phyloP scores from a whole-genome alignment of 257 asterid genomes.

The Lycium barbarum region DNA sequence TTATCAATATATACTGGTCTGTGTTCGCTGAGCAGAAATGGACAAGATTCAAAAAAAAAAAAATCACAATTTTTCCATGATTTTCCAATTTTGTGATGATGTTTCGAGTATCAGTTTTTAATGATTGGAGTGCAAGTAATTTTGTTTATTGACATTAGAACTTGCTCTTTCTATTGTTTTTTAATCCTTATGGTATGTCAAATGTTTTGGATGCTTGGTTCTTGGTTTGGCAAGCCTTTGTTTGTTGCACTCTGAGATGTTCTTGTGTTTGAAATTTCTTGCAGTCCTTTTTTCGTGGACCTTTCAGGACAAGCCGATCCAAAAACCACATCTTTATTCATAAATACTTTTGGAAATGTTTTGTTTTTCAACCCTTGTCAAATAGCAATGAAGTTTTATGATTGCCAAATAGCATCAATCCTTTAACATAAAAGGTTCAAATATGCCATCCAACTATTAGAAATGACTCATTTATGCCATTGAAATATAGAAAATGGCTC shows the following conservation, averaged over 20 bases:
- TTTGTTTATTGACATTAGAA: background rate
- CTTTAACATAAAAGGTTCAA: no score
- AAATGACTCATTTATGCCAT: no score
- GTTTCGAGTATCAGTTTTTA: background rate
- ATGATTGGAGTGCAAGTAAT: background rate
- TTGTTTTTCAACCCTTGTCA: background rate
- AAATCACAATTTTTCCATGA: background rate
- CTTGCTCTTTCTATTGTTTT: background rate
- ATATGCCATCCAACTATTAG: no score
- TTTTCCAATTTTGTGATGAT: background rate
- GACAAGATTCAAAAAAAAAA: no score
- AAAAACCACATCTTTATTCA: background rate
- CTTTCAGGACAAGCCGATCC: background rate
- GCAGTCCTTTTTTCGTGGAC: background rate
- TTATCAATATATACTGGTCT: no score
- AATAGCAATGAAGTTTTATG: slow-evolving; percentile 10
- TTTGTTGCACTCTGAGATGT: slow-evolving; percentile 36
- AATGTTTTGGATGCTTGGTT: background rate
- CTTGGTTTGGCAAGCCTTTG: background rate
- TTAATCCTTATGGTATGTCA: background rate
- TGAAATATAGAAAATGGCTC: no score
- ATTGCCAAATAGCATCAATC: background rate
- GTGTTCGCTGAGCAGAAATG: no score
- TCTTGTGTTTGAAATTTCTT: slow-evolving; percentile 27
- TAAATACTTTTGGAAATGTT: background rate